Conservation (phyloP, 345 rosid species). For the Gossypium arboreum region DNA sequence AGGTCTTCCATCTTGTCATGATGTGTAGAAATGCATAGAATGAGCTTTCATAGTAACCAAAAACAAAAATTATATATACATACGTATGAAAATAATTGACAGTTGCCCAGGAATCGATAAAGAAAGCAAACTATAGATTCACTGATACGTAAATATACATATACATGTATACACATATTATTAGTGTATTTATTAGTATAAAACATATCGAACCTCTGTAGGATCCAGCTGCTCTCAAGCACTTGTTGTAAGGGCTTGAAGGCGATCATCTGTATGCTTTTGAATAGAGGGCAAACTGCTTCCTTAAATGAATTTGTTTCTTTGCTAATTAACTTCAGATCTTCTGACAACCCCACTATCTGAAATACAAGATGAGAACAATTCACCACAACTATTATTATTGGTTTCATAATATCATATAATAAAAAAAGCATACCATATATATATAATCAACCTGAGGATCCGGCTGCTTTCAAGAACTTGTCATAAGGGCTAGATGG, state of each 20-base stretch:
- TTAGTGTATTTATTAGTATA: neutral
- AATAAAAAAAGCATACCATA: too few relatives aligned
- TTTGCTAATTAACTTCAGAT: slow-evolving; percentile 23
- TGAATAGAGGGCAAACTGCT: slow-evolving; percentile 34
- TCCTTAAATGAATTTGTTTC: slow-evolving; percentile 27
- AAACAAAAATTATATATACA: neutral
- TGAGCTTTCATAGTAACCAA: neutral
- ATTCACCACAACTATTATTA: neutral
- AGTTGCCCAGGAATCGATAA: neutral
- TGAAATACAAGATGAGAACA: slow-evolving; percentile 26
- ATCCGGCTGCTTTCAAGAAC: slow-evolving; percentile 84
- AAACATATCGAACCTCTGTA: slow-evolving; percentile 12
- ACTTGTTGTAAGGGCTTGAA: slow-evolving; percentile 78
- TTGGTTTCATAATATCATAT: neutral
- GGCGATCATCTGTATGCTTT: slow-evolving; percentile 58
- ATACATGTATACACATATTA: neutral
- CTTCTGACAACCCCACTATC: slow-evolving; percentile 31
- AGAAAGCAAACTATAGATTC: neutral
- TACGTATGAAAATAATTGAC: neutral
- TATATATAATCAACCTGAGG: slow-evolving; percentile 26
- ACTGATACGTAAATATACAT: neutral
- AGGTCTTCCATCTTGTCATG: neutral
- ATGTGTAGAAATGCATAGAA: slow-evolving; percentile 1
- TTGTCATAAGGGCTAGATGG: slow-evolving; percentile 86
- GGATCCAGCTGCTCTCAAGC: slow-evolving; percentile 83